Conservation (phyloP, 768 basidiomycete species). For the Tylopilus sp. region DNA sequence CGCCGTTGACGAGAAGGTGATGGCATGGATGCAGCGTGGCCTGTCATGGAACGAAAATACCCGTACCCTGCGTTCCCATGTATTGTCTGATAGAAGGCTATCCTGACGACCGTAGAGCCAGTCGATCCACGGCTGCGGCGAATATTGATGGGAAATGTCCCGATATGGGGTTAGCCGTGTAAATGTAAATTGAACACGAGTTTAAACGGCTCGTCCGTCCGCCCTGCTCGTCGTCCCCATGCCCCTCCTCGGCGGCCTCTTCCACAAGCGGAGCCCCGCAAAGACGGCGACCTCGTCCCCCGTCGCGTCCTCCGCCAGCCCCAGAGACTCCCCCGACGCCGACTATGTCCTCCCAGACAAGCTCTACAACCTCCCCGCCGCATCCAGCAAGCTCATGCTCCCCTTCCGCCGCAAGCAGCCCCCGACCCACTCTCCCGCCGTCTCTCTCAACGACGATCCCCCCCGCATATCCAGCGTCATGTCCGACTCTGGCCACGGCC, state of each 20-base stretch:
- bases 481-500: constrained; percentile 43
- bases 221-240: constrained; percentile 10
- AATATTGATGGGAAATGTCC: neutral
- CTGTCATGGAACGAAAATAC: neutral
- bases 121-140: no score
- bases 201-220: constrained; percentile 3
- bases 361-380: constrained; percentile 25
- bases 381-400: constrained; percentile 42
- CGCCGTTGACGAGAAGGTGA: neutral
- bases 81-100: no score
- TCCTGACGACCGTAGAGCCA: no score
- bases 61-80: no score
- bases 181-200: constrained; percentile 3
- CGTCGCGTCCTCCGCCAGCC: constrained; percentile 12
- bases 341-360: constrained; percentile 30
- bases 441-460: constrained; percentile 26
- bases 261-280: constrained; percentile 18
- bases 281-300: no score
- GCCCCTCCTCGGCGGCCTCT: constrained; percentile 30
- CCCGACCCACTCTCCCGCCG: constrained; percentile 9
- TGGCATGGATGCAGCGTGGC: neutral
- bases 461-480: constrained; percentile 35
- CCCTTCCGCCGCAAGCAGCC: constrained; percentile 41
- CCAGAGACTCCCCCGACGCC: constrained; percentile 27
- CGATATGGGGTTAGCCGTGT: constrained; percentile 12